phyloP scores from a whole-genome alignment of 805 yeast genomes.

The Isabelozyma pseudorhagii region DNA sequence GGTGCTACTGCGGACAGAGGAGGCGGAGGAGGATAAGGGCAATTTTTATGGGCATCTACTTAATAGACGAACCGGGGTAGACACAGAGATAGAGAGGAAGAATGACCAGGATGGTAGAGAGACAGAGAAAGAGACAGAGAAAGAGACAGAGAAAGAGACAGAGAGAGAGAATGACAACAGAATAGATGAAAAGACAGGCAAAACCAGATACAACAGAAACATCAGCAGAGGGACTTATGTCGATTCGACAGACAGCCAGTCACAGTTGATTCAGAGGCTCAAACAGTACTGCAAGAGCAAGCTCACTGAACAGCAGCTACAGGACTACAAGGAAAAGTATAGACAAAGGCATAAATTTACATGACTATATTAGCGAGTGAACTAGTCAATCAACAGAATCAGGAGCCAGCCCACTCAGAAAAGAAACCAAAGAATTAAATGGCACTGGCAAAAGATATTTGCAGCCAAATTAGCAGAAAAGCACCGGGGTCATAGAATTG shows the following conservation, averaged over 20 bases:
- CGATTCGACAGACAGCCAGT: neutral
- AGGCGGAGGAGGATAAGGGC: conserved; percentile 3
- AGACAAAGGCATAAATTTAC: conserved; percentile 2
- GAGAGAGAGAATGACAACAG: no score
- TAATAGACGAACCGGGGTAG: neutral
- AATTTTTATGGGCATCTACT: neutral
- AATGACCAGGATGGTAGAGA: neutral
- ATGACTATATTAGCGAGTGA: neutral
- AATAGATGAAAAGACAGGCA: no score
- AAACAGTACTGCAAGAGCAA: conserved; percentile 8
- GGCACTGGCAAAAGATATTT: no score
- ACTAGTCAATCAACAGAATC: neutral
- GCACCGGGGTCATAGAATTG: no score
- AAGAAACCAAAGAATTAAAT: no score
- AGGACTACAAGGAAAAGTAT: conserved; percentile 9
- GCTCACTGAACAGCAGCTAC: conserved; percentile 9
- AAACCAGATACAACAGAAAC: no score
- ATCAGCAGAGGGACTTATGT: neutral
- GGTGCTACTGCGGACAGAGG: neutral
- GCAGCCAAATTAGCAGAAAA: no score
- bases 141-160: neutral
- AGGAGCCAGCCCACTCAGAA: no score
- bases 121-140: neutral
- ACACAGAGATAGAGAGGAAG: neutral
- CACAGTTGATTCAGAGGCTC: conserved; percentile 2